Base-by-base conservation (phyloP, 202 grass and related monocot species). In the Zoysia matrella region DNA sequence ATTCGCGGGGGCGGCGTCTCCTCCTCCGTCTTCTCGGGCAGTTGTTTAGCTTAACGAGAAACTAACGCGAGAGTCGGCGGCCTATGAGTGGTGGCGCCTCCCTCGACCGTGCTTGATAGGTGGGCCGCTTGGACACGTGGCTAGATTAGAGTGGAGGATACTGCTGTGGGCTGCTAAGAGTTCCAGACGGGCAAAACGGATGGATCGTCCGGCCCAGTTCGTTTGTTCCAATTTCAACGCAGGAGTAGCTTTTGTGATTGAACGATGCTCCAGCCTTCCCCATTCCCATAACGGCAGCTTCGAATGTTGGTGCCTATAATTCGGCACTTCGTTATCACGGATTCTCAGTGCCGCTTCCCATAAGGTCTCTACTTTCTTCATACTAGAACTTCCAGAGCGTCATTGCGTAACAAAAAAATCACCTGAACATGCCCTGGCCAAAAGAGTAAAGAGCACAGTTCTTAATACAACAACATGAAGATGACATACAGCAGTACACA, bases 1-100 rank as follows among this genome's bases (percentile, higher is more conserved):
- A 83, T 76, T 47, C 49, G 68, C 85, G 79, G 84, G 46, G 82
- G 53, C 82, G 81, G 78, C 82, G 87, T 85, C 83, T 88, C 61
- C 76, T 87, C 66, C 80, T 67, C 80, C 89, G 52, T 72, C 83
- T 67, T 53, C 7, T 47, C 4, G 4, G 43, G 30, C 56, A 40
- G 63, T n/a, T 60, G 72, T 9, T 63, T 80, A 30, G 73, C 48
- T 82, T 86, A 86, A 89, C 78, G 77, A 85, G 82, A 85, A 82
- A 65, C 60, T 13, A 51, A 52, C 77, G 36, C 58, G 41, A 15
- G 40, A 22, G 45, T 57, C 65, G 30, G 74, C 69, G 30, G 8
- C 46, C 0, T 1, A 73, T 82, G 80, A 82, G 69, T 47, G 3
- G 50, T 1, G 16, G 41, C 30, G 72, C 1, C 65, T 73, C 2